Percentiles rank a stretch among this genome's conserved stretches.
These are phyloP conservation scores for Aspergillus fijiensis DNA, from an alignment of 2,329 filamentous ascomycete species.

Conservation along the genomic window DNA sequence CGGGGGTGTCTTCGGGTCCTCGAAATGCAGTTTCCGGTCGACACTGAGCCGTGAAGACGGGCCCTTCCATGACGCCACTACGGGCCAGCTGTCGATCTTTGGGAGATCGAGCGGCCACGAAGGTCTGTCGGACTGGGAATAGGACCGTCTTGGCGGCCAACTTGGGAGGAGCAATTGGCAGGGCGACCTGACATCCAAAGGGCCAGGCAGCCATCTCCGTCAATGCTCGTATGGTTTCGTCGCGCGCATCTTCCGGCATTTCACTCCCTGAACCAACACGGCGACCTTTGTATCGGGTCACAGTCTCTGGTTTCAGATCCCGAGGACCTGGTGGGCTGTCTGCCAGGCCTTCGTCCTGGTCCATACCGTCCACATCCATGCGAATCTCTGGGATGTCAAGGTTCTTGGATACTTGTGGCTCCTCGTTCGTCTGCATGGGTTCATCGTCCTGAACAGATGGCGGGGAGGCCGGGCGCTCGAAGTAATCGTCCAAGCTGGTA, in stretches of 20 bases:
- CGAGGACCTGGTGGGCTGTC: neutral
- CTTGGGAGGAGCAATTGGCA: conserved; percentile 49
- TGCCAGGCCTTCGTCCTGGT: neutral
- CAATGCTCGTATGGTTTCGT: conserved; percentile 56
- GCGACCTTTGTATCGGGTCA: conserved; percentile 55
- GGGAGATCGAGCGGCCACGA: conserved; percentile 54
- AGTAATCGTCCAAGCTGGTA: conserved; percentile 57
- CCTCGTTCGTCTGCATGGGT: conserved; percentile 22
- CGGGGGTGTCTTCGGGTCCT: conserved; percentile 26
- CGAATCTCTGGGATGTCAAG: conserved; percentile 14
- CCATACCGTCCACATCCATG: conserved; percentile 28
- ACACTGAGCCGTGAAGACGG: conserved; percentile 56
- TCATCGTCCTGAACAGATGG: conserved; percentile 17
- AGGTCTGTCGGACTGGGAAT: conserved; percentile 57
- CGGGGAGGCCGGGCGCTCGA: conserved; percentile 37
- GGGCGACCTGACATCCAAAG: conserved; percentile 55
- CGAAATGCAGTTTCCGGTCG: conserved; percentile 57
- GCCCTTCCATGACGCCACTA: conserved; percentile 58
- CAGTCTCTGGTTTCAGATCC: conserved; percentile 14
- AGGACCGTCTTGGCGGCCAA: conserved; percentile 52
- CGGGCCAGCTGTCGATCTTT: conserved; percentile 54
- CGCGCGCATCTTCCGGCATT: conserved; percentile 59
- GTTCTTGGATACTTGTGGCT: conserved; percentile 16
- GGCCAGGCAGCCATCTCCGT: conserved; percentile 59
- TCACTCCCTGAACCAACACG: conserved; percentile 57